Evolutionary conservation across 176 grass and related monocot species (phyloP).

Genomic region (Triticum urartu): DNA sequence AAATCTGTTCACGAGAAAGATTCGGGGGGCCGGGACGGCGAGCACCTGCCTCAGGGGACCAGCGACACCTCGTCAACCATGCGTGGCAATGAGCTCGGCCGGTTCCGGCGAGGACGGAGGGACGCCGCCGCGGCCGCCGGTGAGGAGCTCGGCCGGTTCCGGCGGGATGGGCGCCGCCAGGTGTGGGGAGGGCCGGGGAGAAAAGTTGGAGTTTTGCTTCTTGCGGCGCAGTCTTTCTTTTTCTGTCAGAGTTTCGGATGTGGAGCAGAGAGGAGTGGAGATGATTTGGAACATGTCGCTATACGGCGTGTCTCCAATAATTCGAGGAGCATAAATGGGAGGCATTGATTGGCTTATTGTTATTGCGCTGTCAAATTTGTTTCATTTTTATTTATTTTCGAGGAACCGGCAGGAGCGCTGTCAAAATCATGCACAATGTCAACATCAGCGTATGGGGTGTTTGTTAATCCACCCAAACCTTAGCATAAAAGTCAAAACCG

Average conservation of each 20-base stretch:
- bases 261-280: neutral
- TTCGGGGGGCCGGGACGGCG: conserved; percentile 14
- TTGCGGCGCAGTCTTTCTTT: neutral
- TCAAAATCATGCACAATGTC: neutral
- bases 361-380: neutral
- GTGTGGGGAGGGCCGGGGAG: neutral
- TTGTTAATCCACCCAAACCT: neutral
- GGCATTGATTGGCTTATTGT: neutral
- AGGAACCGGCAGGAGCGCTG: neutral
- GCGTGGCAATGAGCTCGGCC: neutral
- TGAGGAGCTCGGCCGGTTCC: neutral
- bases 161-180: neutral
- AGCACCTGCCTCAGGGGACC: neutral
- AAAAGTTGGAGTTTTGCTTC: neutral
- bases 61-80: conserved; percentile 13
- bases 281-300: conserved; percentile 1
- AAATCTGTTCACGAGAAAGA: neutral
- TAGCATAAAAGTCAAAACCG: neutral
- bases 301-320: neutral
- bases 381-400: neutral
- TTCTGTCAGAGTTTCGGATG: neutral
- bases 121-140: neutral
- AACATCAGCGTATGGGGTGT: neutral
- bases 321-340: neutral
- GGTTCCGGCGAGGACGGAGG: neutral